Evolutionary conservation across 116 monocot species (phyloP).

Genomic region (Iris pallida): DNA sequence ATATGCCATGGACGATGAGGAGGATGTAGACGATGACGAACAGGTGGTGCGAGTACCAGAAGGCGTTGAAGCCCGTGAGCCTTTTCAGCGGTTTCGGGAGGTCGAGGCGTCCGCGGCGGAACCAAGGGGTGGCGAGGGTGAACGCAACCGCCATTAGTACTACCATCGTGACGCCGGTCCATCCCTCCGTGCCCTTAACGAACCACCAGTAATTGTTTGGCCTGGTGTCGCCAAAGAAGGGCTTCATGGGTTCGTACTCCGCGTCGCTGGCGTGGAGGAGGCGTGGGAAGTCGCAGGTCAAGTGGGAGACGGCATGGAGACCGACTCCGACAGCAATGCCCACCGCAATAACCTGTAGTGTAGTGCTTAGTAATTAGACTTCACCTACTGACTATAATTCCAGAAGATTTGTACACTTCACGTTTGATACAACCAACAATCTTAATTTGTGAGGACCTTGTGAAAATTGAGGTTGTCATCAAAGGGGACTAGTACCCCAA

Average conservation of each 20-base stretch:
- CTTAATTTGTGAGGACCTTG: no score
- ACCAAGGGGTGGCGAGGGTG: conserved; percentile 78
- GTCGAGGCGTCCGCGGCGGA: conserved; percentile 55
- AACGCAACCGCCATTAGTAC: conserved; percentile 84
- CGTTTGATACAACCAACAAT: no score
- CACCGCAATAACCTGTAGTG: conserved; percentile 64
- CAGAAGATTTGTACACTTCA: no score
- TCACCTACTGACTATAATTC: no score
- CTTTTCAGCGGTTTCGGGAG: conserved; percentile 58
- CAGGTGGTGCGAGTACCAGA: conserved; percentile 95
- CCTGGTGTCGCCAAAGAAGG: conserved; percentile 47
- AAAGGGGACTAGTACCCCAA: conserved; percentile 64
- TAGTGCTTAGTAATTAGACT: no score
- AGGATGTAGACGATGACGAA: conserved; percentile 84
- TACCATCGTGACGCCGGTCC: conserved; percentile 80
- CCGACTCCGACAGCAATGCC: conserved; percentile 54
- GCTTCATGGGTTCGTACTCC: conserved; percentile 62
- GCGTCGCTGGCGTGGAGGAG: conserved; percentile 66
- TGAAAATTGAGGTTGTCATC: conserved; percentile 97
- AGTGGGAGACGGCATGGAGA: conserved; percentile 56
- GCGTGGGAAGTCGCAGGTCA: conserved; percentile 90
- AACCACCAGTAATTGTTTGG: conserved; percentile 93
- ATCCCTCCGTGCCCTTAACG: conserved; percentile 82
- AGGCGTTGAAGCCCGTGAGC: conserved; percentile 85
- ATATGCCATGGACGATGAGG: conserved; percentile 66